Evolutionary conservation across 2,329 filamentous ascomycete genomes (phyloP), one percentile per base, ranked within the genome.

Genomic region (Neonectria punicea): DNA sequence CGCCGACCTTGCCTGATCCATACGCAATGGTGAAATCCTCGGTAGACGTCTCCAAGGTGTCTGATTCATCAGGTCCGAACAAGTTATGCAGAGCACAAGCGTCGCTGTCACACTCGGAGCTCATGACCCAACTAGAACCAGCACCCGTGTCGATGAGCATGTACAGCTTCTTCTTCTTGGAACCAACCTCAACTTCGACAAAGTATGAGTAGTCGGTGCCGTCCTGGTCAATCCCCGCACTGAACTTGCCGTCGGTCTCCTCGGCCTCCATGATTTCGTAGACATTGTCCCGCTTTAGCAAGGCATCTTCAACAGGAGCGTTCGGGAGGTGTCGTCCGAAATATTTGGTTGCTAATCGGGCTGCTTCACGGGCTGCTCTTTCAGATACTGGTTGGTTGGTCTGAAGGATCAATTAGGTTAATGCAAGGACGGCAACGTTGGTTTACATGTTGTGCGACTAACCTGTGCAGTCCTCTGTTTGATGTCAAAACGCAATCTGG

Each of bases 111-210:
- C 94, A 97, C 59, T 85, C 81, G 16, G 88, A 83, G 32, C 90
- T 87, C 88, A 96, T 96, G 20, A 97, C 88, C 94, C 94, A 97
- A 13, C 90, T 93, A 63, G 92, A 93, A 22, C 87, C 87, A 43
- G 89, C 88, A 28, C 89, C 89, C 8, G 89, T 90, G 75, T 92
- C 89, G 62, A 91, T 79, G 28, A 91, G 83, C 85, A 92, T 86
- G 70, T 86, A 87, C 69, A 91, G 70, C 2, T 83, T 75, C 68
- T 85, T 87, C 46, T 79, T 78, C 14, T 81, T 78, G 4, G 88
- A 88, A 14, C 89, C 89, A 16, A 92, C 74, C 36, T 80, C 72
- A 16, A 86, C 86, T 73, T 88, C 78, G 47, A 88, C 78, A 70
- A 91, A 91, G 77, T 92, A 91, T 2, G 88, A 89, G 69, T 85